A percentile compares a stretch with the other conserved stretches of the same genome.
phyloP scores from a whole-genome alignment of 306 rosid species.

The Crotalaria pallida region DNA sequence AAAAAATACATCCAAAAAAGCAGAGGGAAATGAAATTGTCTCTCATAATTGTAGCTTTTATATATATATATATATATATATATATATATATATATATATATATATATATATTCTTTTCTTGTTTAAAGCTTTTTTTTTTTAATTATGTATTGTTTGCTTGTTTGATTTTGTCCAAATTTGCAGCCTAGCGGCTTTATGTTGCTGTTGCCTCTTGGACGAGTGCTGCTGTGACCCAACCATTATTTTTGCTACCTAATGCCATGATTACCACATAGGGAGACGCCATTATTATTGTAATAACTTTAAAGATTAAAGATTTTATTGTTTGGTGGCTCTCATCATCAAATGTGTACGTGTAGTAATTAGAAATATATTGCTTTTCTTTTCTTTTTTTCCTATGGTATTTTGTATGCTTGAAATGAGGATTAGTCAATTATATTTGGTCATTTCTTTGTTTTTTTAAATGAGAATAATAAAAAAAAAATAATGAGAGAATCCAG shows the following conservation, averaged over 20 bases:
- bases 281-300: constrained; percentile 13
- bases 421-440: background rate
- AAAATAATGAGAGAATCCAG: background rate
- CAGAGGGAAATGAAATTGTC: too few species aligned
- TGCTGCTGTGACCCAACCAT: constrained; percentile 85
- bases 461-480: too few species aligned
- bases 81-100: too few species aligned
- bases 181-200: constrained; percentile 81
- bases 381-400: background rate
- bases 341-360: background rate
- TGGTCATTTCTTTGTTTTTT: background rate
- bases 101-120: background rate
- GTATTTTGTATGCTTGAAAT: background rate
- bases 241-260: constrained; percentile 24
- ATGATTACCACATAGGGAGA: background rate
- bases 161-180: constrained; percentile 9
- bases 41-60: too few species aligned
- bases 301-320: background rate
- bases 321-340: background rate
- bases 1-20: too few species aligned
- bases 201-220: constrained; percentile 76
- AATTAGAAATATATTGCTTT: background rate
- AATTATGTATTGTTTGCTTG: background rate
- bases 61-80: too few species aligned
- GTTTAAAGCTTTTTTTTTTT: background rate